Conservation (phyloP, 1,284 basidiomycete genomes). For the Trametes polyzona region DNA sequence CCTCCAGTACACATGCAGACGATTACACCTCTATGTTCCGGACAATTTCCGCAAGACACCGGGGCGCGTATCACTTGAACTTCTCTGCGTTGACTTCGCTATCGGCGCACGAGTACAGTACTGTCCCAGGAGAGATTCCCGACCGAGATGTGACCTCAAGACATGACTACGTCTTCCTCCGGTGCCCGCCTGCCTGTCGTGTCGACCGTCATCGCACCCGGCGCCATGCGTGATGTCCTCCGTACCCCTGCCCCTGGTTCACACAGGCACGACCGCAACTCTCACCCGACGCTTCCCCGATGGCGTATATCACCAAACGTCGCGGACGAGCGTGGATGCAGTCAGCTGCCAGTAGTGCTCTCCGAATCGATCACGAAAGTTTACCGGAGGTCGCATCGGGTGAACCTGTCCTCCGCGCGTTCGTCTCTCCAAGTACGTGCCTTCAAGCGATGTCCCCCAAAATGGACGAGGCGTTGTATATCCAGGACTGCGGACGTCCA, state of each 20-base stretch:
- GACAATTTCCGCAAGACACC: no score
- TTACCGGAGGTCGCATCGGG: no score
- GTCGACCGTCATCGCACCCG: not conserved
- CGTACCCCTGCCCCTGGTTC: slow-evolving; percentile 5
- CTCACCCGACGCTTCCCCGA: slow-evolving; percentile 2
- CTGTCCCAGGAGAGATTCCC: not conserved
- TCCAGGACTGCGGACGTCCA: not conserved
- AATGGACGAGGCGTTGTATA: not conserved
- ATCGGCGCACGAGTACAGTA: no score
- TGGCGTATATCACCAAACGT: not conserved
- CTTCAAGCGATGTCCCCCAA: not conserved
- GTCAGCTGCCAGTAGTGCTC: no score
- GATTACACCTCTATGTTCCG: no score
- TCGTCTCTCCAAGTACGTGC: not conserved
- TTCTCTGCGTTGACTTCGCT: no score
- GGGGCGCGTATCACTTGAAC: no score
- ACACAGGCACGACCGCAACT: slow-evolving; percentile 1
- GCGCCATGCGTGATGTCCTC: not conserved
- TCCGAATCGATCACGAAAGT: not conserved
- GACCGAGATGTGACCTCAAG: not conserved
- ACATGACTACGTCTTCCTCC: not conserved
- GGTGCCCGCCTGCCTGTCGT: not conserved
- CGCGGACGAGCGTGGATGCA: not conserved
- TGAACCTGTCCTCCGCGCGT: no score
- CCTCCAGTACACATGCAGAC: no score